A percentile compares a stretch with the other conserved stretches of the same genome.
Conservation (phyloP, 768 basidiomycete genomes). For the Suillus hirtellus region DNA sequence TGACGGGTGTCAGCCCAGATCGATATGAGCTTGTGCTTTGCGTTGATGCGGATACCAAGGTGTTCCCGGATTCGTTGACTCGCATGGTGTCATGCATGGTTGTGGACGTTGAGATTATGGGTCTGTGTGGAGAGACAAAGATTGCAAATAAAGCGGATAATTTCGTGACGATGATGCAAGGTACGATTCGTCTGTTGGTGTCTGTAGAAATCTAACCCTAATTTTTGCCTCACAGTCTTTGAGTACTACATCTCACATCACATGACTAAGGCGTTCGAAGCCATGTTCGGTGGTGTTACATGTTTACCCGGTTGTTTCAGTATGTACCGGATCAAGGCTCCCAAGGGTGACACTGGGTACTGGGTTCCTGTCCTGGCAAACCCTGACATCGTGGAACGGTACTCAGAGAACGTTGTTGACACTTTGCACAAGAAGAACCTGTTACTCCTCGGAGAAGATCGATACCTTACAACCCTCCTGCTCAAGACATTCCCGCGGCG, state of each 20-base stretch:
- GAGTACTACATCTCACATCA: conserved; percentile 99
- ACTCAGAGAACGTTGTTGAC: conserved; percentile 99
- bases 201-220: conserved; percentile 12
- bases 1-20: conserved; percentile 93
- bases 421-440: conserved; percentile 99
- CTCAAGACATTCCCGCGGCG: conserved; percentile 99
- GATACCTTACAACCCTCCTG: conserved; percentile 96
- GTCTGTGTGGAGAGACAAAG: conserved; percentile 98
- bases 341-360: conserved; percentile 93
- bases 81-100: conserved; percentile 97
- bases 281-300: conserved; percentile 99
- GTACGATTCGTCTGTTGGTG: conserved; percentile 45
- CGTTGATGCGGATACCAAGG: conserved; percentile 97
- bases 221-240: conserved; percentile 62
- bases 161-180: conserved; percentile 99
- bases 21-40: conserved; percentile 94
- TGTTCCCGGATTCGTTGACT: conserved; percentile 97
- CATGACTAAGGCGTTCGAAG: conserved; percentile 98
- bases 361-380: conserved; percentile 99
- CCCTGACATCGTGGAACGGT: conserved; percentile 97
- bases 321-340: conserved; percentile 99
- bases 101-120: conserved; percentile 97
- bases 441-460: conserved; percentile 96
- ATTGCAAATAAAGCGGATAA: conserved; percentile 99
- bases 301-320: conserved; percentile 99